Conservation (phyloP, 1,284 basidiomycete genomes). For the Ceratobasidium sp. region DNA sequence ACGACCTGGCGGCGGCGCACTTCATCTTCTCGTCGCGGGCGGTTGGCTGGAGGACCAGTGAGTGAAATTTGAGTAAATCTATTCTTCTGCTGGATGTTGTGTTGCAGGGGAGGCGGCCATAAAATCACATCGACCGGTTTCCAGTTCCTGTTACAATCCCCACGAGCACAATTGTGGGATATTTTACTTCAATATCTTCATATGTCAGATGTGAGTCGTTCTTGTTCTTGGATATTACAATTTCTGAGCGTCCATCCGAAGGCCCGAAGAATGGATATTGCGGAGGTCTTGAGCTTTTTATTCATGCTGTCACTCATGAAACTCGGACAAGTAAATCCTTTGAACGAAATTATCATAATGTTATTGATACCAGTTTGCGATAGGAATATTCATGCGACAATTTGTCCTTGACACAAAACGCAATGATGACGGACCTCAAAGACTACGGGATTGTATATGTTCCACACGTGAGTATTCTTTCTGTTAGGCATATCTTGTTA, state of each 20-base stretch:
- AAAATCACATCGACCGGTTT: slow-evolving; percentile 96
- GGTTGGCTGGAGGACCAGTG: slow-evolving; percentile 80
- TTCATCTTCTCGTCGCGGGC: slow-evolving; percentile 86
- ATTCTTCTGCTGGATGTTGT: neutral
- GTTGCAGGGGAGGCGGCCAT: slow-evolving; percentile 60
- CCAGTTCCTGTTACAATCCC: slow-evolving; percentile 95
- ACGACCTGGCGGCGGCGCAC: slow-evolving; percentile 84
- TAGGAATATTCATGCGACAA: slow-evolving; percentile 92
- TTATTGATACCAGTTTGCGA: slow-evolving; percentile 12
- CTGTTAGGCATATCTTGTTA: neutral
- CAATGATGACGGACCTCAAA: slow-evolving; percentile 92
- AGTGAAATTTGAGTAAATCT: slow-evolving; percentile 48
- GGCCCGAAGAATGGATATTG: slow-evolving; percentile 91
- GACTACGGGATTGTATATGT: slow-evolving; percentile 96
- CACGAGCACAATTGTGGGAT: slow-evolving; percentile 99
- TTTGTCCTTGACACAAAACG: slow-evolving; percentile 83
- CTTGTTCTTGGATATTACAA: slow-evolving; percentile 43
- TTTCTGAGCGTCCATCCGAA: slow-evolving; percentile 55
- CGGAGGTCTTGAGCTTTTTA: slow-evolving; percentile 93
- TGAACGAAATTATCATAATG: slow-evolving; percentile 15
- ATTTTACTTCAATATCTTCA: slow-evolving; percentile 91
- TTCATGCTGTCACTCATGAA: slow-evolving; percentile 97
- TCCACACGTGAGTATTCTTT: slow-evolving; percentile 65
- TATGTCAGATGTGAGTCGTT: slow-evolving; percentile 76
- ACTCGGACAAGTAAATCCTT: slow-evolving; percentile 77